These are phyloP conservation scores for Plantago elongata DNA, from an alignment of 257 asterid species.

Conservation along the genomic window DNA sequence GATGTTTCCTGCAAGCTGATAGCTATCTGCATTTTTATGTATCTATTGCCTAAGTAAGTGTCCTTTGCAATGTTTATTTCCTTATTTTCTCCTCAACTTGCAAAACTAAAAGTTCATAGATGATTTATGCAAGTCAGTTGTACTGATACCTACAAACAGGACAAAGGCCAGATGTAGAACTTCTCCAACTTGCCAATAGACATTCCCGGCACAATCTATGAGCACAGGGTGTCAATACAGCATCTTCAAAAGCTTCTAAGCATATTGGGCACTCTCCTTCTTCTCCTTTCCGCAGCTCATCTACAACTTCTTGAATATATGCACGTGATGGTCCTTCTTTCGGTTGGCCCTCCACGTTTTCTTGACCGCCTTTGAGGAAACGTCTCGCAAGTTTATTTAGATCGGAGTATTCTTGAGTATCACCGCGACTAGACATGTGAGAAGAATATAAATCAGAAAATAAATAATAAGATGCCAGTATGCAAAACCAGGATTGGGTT, in stretches of 20 bases:
- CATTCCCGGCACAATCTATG: conserved; percentile 94
- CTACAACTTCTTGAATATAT: conserved; percentile 85
- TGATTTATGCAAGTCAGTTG: conserved; percentile 19
- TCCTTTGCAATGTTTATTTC: background rate
- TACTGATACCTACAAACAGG: conserved; percentile 89
- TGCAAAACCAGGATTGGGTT: too few species aligned
- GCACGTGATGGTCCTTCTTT: conserved; percentile 74
- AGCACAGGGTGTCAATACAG: conserved; percentile 98
- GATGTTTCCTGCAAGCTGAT: conserved; percentile 2
- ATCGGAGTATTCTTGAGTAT: conserved; percentile 93
- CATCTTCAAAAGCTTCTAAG: conserved; percentile 97
- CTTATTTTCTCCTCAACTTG: conserved; percentile 1
- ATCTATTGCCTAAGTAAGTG: conserved; percentile 9
- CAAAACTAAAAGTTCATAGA: background rate
- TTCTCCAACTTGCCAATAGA: conserved; percentile 91
- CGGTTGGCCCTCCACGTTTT: conserved; percentile 42
- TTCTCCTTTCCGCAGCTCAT: conserved; percentile 80
- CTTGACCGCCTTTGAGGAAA: conserved; percentile 65
- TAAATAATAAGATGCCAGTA: too few species aligned
- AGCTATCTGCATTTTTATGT: conserved; percentile 1
- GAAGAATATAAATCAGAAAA: background rate
- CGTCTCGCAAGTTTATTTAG: conserved; percentile 82
- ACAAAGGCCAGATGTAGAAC: conserved; percentile 71
- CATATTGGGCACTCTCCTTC: conserved; percentile 97
- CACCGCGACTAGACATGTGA: conserved; percentile 78